Percentiles rank a stretch among this genome's conserved stretches.
These are phyloP conservation scores for Calonectria montana DNA, from an alignment of 2,329 filamentous ascomycete genomes.

Conservation along the genomic window DNA sequence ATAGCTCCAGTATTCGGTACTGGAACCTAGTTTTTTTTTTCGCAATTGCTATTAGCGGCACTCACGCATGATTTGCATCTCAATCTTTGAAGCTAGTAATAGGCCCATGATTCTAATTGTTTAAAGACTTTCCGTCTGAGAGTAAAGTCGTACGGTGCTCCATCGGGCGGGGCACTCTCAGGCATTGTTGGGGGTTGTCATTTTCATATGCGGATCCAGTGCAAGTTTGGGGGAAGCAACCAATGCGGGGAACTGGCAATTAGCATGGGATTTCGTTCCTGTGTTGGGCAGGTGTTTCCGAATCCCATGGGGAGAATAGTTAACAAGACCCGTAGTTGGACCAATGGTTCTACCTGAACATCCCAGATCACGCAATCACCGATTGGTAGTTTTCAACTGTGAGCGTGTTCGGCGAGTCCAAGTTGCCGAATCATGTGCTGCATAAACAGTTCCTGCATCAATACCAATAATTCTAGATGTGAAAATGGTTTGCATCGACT, in stretches of 20 bases:
- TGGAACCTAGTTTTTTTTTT: not conserved
- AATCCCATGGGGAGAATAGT: not conserved
- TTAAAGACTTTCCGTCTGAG: not conserved
- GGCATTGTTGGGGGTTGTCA: not conserved
- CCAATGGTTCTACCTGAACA: not conserved
- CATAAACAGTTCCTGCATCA: not conserved
- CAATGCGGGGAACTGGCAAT: not conserved
- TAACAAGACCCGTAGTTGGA: not conserved
- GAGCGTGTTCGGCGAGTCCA: not conserved
- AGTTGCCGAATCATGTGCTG: not conserved
- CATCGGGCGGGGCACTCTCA: not conserved
- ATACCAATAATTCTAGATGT: no score
- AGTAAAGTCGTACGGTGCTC: not conserved
- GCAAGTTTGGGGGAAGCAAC: not conserved
- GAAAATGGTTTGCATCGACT: not conserved
- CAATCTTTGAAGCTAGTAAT: not conserved
- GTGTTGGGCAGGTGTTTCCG: not conserved
- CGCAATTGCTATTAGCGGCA: not conserved
- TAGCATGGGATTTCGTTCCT: not conserved
- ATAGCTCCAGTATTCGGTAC: not conserved
- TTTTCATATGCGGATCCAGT: not conserved
- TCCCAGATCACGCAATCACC: not conserved
- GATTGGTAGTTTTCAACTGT: not conserved
- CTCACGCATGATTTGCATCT: not conserved
- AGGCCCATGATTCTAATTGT: not conserved